Percentiles rank a stretch among this genome's conserved stretches.
Evolutionary conservation across 2,329 filamentous ascomycete species (phyloP).

Genomic region (Ampelomyces quisqualis): DNA sequence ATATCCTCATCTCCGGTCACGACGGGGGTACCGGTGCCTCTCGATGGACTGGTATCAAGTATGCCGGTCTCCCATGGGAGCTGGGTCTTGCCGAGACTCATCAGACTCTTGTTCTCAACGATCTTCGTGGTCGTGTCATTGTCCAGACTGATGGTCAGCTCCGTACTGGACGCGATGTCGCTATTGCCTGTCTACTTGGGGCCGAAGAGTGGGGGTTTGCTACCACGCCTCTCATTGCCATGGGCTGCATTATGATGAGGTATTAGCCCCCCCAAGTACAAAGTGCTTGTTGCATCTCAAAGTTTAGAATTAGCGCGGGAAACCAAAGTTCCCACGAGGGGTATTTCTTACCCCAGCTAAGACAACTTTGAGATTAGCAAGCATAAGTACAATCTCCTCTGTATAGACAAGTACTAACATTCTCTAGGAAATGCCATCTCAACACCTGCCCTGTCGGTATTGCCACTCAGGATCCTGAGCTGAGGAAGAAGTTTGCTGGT

Average conservation of each 20-base stretch:
- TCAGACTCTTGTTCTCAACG: constrained; percentile 92
- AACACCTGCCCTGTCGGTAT: constrained; percentile 93
- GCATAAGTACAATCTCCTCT: too few species aligned
- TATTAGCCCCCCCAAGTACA: constrained; percentile 56
- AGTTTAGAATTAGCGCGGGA: too few species aligned
- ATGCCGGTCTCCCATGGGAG: constrained; percentile 95
- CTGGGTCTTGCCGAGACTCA: constrained; percentile 95
- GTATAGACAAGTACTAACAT: too few species aligned
- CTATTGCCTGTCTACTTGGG: constrained; percentile 89
- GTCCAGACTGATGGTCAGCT: constrained; percentile 96
- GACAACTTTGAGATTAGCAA: too few species aligned
- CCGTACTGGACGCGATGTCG: constrained; percentile 87
- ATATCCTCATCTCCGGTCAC: constrained; percentile 94
- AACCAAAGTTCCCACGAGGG: too few species aligned
- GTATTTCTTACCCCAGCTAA: neutral
- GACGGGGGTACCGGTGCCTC: constrained; percentile 97
- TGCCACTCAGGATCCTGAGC: constrained; percentile 90
- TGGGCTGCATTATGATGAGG: constrained; percentile 95
- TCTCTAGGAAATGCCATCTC: constrained; percentile 5
- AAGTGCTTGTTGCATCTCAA: neutral
- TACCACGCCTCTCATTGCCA: constrained; percentile 89
- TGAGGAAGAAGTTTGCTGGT: constrained; percentile 89
- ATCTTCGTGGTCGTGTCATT: constrained; percentile 90
- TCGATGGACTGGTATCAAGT: constrained; percentile 98
- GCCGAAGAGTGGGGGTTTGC: constrained; percentile 99